These are phyloP conservation scores for Mycothermus thermophilus DNA, from an alignment of 495 filamentous ascomycete species.

Conservation along the genomic window DNA sequence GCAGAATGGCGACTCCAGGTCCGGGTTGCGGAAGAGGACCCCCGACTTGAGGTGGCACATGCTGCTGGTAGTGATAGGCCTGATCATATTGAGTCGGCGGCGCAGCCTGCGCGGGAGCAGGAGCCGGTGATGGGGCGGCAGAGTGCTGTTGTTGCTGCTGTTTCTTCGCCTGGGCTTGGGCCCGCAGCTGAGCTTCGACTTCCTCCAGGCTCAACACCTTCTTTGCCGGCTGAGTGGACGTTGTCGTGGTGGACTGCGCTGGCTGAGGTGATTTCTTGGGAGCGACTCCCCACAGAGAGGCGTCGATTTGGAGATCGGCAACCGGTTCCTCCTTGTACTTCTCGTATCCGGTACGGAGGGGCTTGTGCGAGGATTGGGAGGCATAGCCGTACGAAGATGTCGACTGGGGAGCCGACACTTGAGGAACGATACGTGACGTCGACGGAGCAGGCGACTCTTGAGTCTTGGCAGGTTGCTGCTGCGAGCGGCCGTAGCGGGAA, in stretches of 20 bases:
- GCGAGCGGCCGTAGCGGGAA: slow-evolving; percentile 51
- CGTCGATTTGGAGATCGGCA: slow-evolving; percentile 78
- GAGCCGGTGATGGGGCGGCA: slow-evolving; percentile 13
- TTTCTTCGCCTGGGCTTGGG: slow-evolving; percentile 43
- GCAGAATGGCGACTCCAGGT: slow-evolving; percentile 35
- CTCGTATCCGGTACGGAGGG: slow-evolving; percentile 70
- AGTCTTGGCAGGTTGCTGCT: slow-evolving; percentile 8
- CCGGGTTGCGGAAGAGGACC: too few relatives aligned
- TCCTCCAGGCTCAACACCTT: slow-evolving; percentile 96
- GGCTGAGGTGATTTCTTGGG: slow-evolving; percentile 41
- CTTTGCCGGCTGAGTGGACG: slow-evolving; percentile 27
- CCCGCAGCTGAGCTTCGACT: slow-evolving; percentile 85
- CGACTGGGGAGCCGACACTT: slow-evolving; percentile 16
- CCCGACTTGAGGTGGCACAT: slow-evolving; percentile 16
- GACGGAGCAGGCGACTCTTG: slow-evolving; percentile 17
- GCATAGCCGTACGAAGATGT: slow-evolving; percentile 24
- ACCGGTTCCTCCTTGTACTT: slow-evolving; percentile 64
- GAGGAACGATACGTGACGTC: too few relatives aligned
- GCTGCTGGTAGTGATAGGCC: slow-evolving; percentile 14
- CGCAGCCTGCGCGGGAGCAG: slow-evolving; percentile 7
- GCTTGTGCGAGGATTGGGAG: slow-evolving; percentile 37
- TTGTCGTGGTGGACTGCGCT: slow-evolving; percentile 15
- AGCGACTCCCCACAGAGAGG: slow-evolving; percentile 76
- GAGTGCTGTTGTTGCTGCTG: slow-evolving; percentile 22
- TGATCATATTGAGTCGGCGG: slow-evolving; percentile 20